Evolutionary conservation across 108 stramenopile genomes (phyloP), one percentile per base, ranked within the genome.

Genomic region (Fragilaria crotonensis): DNA sequence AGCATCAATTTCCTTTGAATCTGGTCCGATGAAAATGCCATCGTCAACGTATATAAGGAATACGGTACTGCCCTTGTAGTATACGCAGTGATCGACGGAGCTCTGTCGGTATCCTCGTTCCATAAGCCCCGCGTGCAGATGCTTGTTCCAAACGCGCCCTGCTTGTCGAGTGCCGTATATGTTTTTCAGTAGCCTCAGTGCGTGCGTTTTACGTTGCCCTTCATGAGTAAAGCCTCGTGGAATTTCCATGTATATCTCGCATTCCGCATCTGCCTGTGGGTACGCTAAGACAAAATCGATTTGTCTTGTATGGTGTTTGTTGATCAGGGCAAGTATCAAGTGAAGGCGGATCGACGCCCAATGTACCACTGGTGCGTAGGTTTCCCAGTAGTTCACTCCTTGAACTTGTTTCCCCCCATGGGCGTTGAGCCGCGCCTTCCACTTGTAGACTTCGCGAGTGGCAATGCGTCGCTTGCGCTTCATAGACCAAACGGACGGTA

Each of bases 401-500:
- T n/a, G n/a, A n/a, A n/a, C n/a, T n/a, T n/a, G n/a, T n/a, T n/a
- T n/a, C n/a, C 29, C 59, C 1, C 71, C 70, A 54, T 71, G 58
- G 4, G 63, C 27, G 44, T 59, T 65, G 1, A 71, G 29, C 9
- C 57, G 1, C 0, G 70, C 51, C 29, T 71, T 71, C 63, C 64
- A 59, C 20, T 64, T 60, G 0, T 48, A 29, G 52, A 72, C 36
- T 36, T 31, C 54, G 17, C 61, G 0, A 0, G 71, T 66, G 2
- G 46, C 36, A 33, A 66, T 60, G 23, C 50, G 28, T 23, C 59
- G 25, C 45, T 72, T 72, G 17, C 65, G 45, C 49, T 54, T 22
- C 33, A 71, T 46, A 2, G 64, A n/a, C 64, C 70, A 71, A 26
- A 71, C 52, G 4, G 58, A 26, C 46, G 58, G 57, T 5, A 58